These are phyloP conservation scores for Datisca glomerata DNA, from an alignment of 306 rosid genomes.

Conservation along the genomic window DNA sequence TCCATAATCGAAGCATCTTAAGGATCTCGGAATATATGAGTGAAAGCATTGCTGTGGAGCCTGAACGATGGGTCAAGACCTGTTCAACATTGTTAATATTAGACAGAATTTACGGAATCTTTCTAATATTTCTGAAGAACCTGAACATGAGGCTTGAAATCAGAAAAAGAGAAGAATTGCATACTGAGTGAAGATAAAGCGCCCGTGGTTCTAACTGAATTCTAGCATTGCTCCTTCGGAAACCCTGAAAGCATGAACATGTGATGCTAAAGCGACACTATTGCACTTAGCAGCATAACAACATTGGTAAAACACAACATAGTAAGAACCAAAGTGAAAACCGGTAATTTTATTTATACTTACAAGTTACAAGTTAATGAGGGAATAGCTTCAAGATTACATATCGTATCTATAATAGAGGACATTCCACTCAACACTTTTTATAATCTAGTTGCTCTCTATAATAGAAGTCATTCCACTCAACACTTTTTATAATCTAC, in stretches of 20 bases:
- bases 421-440: too few relatives aligned
- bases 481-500: too few relatives aligned
- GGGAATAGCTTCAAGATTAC: too few relatives aligned
- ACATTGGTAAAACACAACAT: too few relatives aligned
- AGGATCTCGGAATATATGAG: constrained; percentile 74
- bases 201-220: constrained; percentile 48
- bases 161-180: constrained; percentile 11
- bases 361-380: too few relatives aligned
- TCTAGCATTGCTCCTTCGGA: constrained; percentile 35
- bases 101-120: constrained; percentile 5
- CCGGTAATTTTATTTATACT: too few relatives aligned
- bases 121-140: background rate
- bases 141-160: constrained; percentile 1
- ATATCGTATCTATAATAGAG: too few relatives aligned
- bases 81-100: constrained; percentile 24
- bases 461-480: too few relatives aligned
- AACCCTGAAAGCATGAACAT: constrained; percentile 43
- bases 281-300: background rate
- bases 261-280: constrained; percentile 11
- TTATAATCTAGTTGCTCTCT: too few relatives aligned
- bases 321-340: too few relatives aligned
- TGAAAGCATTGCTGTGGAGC: constrained; percentile 66
- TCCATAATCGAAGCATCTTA: constrained; percentile 92
- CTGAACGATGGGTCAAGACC: constrained; percentile 93
- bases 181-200: constrained; percentile 75